Base-by-base conservation (phyloP, 2,329 filamentous ascomycete genomes). In the Verticillium dahliae region DNA sequence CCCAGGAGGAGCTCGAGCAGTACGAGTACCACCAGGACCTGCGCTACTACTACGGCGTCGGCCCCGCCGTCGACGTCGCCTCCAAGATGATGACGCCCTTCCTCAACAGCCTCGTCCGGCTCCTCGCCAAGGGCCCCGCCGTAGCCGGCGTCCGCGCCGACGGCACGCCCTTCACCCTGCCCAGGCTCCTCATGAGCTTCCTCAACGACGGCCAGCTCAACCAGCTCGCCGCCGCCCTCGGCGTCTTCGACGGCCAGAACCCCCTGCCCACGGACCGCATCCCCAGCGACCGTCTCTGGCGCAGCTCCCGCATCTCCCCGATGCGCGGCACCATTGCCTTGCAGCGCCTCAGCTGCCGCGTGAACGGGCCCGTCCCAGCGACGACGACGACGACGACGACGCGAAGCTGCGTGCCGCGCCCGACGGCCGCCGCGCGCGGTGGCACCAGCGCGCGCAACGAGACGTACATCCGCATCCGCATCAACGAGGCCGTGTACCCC, bases 11-110 rank as follows among this genome's bases (percentile, higher is more conserved):
- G 70, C 78, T 88, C 60, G 75, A 81, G 35, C 74, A 82, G 66
- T 90, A 90, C 65, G 86, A 90, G 67, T 90, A 90, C 70, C 78
- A 80, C 1, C 86, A 90, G 65, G 87, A 90, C 67, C 73, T 90
- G 45, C 81, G 86, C 35, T 90, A 90, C 72, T 89, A 85, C 73
- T 89, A 90, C 67, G 85, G 85, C 11, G 77, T 81, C 1, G 86
- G 87, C 0, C 83, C 84, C 0, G 86, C 83, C 1, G 78, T 80
- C 2, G 74, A 79, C 38, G 75, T 85, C 22, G 78, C 83, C 7
- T 76, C 78, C 39, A 82, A 80, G 61, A 81, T 86, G 75, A 85
- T 89, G 85, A 78, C 85, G 11, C 85, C 86, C 0, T 83, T 85
- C 62, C 74, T 90, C 2, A 78, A 83, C 22, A 74, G 78, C 1